Percentiles rank a stretch among this genome's conserved stretches.
Evolutionary conservation across 371 early-diverging fungal genomes (phyloP).

Genomic region (Mucor mucedo): DNA sequence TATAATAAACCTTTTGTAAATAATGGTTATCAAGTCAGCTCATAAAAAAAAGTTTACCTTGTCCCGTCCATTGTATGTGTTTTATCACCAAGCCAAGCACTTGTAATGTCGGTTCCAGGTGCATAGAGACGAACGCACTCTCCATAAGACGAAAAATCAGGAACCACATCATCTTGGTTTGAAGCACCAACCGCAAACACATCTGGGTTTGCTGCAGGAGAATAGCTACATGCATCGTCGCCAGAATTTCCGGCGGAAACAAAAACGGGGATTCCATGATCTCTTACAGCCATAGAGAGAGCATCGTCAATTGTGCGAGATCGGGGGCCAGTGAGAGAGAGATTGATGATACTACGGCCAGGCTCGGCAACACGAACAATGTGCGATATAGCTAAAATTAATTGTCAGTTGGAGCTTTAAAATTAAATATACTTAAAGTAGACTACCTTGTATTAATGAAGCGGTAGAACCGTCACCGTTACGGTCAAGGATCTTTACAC

Average conservation of each 20-base stretch:
- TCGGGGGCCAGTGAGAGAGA: conserved; percentile 63
- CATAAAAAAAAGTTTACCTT: conserved; percentile 30
- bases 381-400: conserved; percentile 28
- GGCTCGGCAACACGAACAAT: conserved; percentile 32
- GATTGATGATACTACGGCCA: conserved; percentile 52
- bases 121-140: conserved; percentile 65
- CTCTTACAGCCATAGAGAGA: conserved; percentile 53
- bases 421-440: background rate
- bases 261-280: conserved; percentile 46
- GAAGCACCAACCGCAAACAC: conserved; percentile 76
- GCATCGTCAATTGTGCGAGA: conserved; percentile 41
- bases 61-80: conserved; percentile 67
- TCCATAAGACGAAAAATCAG: conserved; percentile 61
- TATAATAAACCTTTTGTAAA: conserved; percentile 8
- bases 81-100: conserved; percentile 53
- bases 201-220: conserved; percentile 65
- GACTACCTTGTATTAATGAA: conserved; percentile 32
- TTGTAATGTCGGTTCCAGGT: conserved; percentile 53
- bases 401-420: background rate
- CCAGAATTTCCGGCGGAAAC: conserved; percentile 78
- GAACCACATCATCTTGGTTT: conserved; percentile 46
- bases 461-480: conserved; percentile 55
- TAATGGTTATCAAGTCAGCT: background rate
- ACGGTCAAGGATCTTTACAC: conserved; percentile 68
- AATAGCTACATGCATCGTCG: conserved; percentile 69